Percentiles rank a stretch among this genome's conserved stretches.
Evolutionary conservation across 176 grass and related monocot genomes (phyloP).

Genomic region (Raddia distichophylla): DNA sequence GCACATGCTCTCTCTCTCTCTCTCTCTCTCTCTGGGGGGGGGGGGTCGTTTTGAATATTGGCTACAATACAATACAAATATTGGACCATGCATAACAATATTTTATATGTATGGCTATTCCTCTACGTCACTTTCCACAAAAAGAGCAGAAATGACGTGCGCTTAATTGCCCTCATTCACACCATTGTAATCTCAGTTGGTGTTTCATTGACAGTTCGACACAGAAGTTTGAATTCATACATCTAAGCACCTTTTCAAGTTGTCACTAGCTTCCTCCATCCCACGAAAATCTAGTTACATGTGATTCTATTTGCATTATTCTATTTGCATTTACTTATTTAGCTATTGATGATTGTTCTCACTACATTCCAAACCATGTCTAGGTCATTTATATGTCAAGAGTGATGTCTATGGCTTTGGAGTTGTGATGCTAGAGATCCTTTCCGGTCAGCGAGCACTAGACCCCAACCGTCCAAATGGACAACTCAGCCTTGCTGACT

Average conservation of each 20-base stretch:
- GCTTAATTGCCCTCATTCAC: not conserved
- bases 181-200: not conserved
- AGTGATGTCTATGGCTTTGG: slow-evolving; percentile 90
- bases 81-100: not conserved
- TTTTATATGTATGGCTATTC: not conserved
- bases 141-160: not conserved
- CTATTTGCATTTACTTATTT: not conserved
- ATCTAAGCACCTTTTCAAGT: not conserved
- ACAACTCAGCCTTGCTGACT: slow-evolving; percentile 70
- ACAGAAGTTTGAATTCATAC: not conserved
- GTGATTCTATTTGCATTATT: too few relatives aligned
- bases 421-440: slow-evolving; percentile 85
- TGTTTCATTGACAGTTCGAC: not conserved
- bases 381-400: slow-evolving; percentile 94
- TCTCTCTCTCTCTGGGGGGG: too few relatives aligned
- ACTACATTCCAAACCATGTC: slow-evolving; percentile 14
- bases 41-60: not conserved
- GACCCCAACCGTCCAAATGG: slow-evolving; percentile 70
- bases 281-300: not conserved
- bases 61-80: not conserved
- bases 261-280: not conserved
- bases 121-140: slow-evolving; percentile 2
- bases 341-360: slow-evolving; percentile 20
- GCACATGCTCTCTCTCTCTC: not conserved
- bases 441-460: slow-evolving; percentile 73